Conservation (phyloP, 148 eudicot genomes). For the Silene conica region DNA sequence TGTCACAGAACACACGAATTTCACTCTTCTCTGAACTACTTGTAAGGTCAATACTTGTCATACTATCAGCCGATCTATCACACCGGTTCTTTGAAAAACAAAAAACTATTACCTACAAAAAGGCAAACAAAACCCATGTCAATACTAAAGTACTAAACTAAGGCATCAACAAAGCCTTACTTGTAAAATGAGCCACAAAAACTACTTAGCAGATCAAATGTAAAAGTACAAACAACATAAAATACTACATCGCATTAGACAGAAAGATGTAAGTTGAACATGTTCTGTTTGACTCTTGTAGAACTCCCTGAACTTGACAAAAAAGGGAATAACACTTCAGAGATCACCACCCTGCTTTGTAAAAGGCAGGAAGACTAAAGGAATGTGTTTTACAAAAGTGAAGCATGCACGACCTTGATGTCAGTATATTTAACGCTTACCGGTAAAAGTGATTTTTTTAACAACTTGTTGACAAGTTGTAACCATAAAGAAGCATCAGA, state of each 20-base stretch:
- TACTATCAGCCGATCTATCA: conserved; percentile 87
- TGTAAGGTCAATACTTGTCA: conserved; percentile 78
- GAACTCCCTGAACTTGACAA: not conserved
- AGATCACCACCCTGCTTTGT: conserved; percentile 1
- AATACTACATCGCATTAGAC: not conserved
- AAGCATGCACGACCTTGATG: not conserved
- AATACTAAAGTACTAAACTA: not conserved
- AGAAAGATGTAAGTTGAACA: not conserved
- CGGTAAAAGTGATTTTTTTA: conserved; percentile 73
- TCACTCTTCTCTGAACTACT: conserved; percentile 88
- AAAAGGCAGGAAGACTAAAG: conserved; percentile 11
- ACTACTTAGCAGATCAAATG: not conserved
- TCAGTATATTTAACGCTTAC: conserved; percentile 44
- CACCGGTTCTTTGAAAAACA: conserved; percentile 97
- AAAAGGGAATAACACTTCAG: conserved; percentile 1
- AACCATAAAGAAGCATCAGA: conserved; percentile 77
- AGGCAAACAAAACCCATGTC: conserved; percentile 1
- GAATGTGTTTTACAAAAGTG: conserved; percentile 7
- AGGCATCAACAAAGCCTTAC: not conserved
- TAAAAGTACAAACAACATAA: not conserved
- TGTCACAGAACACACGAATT: conserved; percentile 92
- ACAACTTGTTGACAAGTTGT: conserved; percentile 76
- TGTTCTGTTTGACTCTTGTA: not conserved
- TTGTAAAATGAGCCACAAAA: not conserved
- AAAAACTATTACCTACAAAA: conserved; percentile 81